A percentile compares a stretch with the other conserved stretches of the same genome.
Conservation (phyloP, 164 flowering plant species). For the Magnolia changhungtana region DNA sequence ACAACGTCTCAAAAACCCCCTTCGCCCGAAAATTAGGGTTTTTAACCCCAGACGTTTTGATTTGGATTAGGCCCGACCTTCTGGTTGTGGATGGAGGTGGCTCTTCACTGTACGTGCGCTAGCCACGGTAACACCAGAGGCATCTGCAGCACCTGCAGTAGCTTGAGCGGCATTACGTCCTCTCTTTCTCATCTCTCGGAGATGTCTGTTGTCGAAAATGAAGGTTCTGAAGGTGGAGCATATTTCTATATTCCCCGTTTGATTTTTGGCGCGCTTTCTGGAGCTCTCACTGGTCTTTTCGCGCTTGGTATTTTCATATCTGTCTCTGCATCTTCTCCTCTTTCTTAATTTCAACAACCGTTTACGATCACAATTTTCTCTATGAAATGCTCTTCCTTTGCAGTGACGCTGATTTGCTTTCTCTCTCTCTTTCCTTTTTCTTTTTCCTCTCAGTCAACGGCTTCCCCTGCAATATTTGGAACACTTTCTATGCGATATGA, state of each 20-base stretch:
- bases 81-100: conserved; percentile 10
- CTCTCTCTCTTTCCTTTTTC: neutral
- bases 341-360: too few species aligned
- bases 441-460: neutral
- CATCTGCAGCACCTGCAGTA: conserved; percentile 13
- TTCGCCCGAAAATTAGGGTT: neutral
- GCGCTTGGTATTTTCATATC: conserved; percentile 40
- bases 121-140: conserved; percentile 3
- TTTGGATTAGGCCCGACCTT: too few species aligned
- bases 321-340: neutral
- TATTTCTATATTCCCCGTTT: conserved; percentile 30
- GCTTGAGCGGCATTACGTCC: neutral
- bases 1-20: too few species aligned
- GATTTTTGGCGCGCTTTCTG: conserved; percentile 34
- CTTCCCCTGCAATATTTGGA: neutral
- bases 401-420: too few species aligned
- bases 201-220: neutral
- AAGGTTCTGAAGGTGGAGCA: conserved; percentile 1
- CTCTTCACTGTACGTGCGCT: conserved; percentile 9
- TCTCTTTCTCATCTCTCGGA: neutral
- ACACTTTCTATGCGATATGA: too few species aligned
- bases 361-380: neutral
- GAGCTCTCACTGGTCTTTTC: conserved; percentile 47
- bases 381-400: neutral
- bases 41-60: neutral